Percentiles rank a stretch among this genome's conserved stretches.
phyloP scores from a whole-genome alignment of 495 filamentous ascomycete genomes.

The Aspergillus bertholletiae region DNA sequence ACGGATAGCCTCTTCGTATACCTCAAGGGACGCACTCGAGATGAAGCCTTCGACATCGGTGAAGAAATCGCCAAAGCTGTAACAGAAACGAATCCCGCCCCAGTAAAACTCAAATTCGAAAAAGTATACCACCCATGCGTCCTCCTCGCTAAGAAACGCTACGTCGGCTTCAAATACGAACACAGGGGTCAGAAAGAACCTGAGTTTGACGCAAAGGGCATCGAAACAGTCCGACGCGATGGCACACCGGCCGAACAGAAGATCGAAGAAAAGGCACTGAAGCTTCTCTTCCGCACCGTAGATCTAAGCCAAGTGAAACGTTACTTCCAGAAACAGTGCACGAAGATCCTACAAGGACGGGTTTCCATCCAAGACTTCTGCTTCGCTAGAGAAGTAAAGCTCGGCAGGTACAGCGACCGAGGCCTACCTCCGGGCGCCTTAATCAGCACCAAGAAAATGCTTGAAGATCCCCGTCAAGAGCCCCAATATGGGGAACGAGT shows the following conservation, averaged over 20 bases:
- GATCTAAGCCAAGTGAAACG: slow-evolving; percentile 87
- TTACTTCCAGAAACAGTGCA: slow-evolving; percentile 88
- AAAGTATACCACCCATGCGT: slow-evolving; percentile 97
- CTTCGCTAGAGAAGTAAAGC: slow-evolving; percentile 85
- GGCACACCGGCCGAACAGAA: slow-evolving; percentile 95
- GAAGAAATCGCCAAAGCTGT: slow-evolving; percentile 88
- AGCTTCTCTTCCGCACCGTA: slow-evolving; percentile 81
- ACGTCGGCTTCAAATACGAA: slow-evolving; percentile 98
- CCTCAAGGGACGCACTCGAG: slow-evolving; percentile 78
- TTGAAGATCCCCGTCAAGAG: slow-evolving; percentile 77
- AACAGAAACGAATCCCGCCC: slow-evolving; percentile 86
- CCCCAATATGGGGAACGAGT: slow-evolving; percentile 95
- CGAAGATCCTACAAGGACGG: slow-evolving; percentile 85
- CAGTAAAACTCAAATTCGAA: slow-evolving; percentile 95
- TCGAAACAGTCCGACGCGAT: slow-evolving; percentile 93
- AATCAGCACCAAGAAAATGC: slow-evolving; percentile 80
- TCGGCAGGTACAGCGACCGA: slow-evolving; percentile 84
- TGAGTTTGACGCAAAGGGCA: slow-evolving; percentile 96
- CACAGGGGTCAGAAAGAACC: slow-evolving; percentile 70
- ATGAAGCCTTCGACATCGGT: slow-evolving; percentile 88
- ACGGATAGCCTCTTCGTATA: slow-evolving; percentile 96
- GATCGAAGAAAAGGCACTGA: slow-evolving; percentile 92
- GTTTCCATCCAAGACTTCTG: slow-evolving; percentile 95
- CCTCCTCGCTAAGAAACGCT: slow-evolving; percentile 93
- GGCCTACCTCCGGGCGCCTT: slow-evolving; percentile 79